Conservation (phyloP, 176 grass and related monocot species). For the Sorghum bicolor region Sorghum_bicolor_NCBIv3 NC_012872.2:8435501-8436000, state of each 20-base stretch:
- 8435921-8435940: constrained; percentile 26
- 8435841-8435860: constrained; percentile 9
- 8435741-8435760: constrained; percentile 36
- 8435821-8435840: constrained; percentile 21
- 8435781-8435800: constrained; percentile 30
- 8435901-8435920: not conserved
- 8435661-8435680: constrained; percentile 32
- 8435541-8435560: too few species aligned
- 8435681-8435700: constrained; percentile 32
- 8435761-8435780: constrained; percentile 37
- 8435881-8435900: not conserved
- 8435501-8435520: too few species aligned
- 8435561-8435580: not conserved
- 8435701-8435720: constrained; percentile 11
- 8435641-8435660: constrained; percentile 26
- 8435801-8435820: constrained; percentile 18
- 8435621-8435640: constrained; percentile 1
- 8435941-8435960: constrained; percentile 22
- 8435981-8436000: not conserved
- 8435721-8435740: constrained; percentile 11
- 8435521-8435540: too few species aligned
- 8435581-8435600: not conserved
- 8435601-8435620: not conserved
- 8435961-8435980: constrained; percentile 7
- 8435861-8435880: not conserved